Evolutionary conservation across 768 basidiomycete species (phyloP), one percentile per base, ranked within the genome.

Genomic region (Filobasidium floriforme): DNA sequence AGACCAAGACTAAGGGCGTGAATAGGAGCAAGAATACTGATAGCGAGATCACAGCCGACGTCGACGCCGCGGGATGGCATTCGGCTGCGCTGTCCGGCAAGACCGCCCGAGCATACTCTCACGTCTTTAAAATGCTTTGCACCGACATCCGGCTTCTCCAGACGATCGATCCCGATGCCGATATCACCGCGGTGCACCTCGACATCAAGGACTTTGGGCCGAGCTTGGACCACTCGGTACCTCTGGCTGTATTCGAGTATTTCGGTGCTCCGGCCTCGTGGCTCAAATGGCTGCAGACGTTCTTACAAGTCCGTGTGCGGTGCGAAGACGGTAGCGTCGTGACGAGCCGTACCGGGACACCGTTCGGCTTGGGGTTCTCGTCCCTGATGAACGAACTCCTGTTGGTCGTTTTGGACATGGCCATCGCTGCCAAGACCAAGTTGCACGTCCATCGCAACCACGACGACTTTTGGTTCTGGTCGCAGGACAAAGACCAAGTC

Each of bases 391-490:
- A 65, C 46, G 64, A 65, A 26, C 59, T 65, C 19, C 46, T 65
- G 32, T 44, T 65, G 24, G 59, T 60, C 22, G 24, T 65, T 10
- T 49, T 65, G 29, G 64, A 65, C n/a, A 43, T 65, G 28, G 52
- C 41, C n/a, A 28, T 65, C 49, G 64, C 59, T 28, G 43, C 43
- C 22, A 46, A 41, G 29, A 60, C 57, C 46, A 49, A 57, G n/a
- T 41, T 65, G 26, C 43, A 49, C n/a, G 37, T 59, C 5, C 64
- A 65, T 29, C 22, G 64, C 9, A 65, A 65, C 28, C 64, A 65
- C 59, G 64, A 65, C 24, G 64, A 65, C 44, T 65, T 59, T 46
- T 65, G 64, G 64, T 29, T 65, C 26, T 65, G 64, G 64, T 49
- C 28, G 15, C 29, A 59, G 44, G 57, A 60, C n/a, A 24, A 49